A percentile compares a stretch with the other conserved stretches of the same genome.
Conservation (phyloP, 306 rosid genomes). For the Vicia sativa region DNA sequence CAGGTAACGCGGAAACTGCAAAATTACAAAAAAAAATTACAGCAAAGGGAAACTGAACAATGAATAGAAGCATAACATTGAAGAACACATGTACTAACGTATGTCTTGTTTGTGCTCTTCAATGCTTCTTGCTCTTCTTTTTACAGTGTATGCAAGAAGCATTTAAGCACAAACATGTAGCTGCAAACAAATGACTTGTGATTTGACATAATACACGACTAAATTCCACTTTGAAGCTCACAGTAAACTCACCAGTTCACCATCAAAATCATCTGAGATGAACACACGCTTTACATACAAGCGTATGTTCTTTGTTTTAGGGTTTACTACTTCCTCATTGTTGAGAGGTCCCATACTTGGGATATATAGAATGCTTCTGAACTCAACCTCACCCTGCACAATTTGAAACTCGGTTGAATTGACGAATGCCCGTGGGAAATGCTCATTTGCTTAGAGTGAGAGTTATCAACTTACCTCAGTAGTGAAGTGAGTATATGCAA, state of each 20-base stretch:
- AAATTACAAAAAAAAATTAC: slow-evolving; percentile 26
- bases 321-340: slow-evolving; percentile 89
- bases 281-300: slow-evolving; percentile 93
- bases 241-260: slow-evolving; percentile 82
- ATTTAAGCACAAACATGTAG: slow-evolving; percentile 3
- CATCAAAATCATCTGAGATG: slow-evolving; percentile 98
- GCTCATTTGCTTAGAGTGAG: not conserved
- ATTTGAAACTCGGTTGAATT: slow-evolving; percentile 36
- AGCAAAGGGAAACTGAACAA: not conserved
- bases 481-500: slow-evolving; percentile 86
- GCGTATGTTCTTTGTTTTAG: slow-evolving; percentile 93
- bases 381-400: slow-evolving; percentile 95
- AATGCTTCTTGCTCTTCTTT: slow-evolving; percentile 7
- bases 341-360: slow-evolving; percentile 98
- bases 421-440: not conserved
- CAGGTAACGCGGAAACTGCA: slow-evolving; percentile 96
- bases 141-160: slow-evolving; percentile 10
- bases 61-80: slow-evolving; percentile 10
- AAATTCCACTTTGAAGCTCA: slow-evolving; percentile 22
- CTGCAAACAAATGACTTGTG: slow-evolving; percentile 10
- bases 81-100: not conserved
- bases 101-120: slow-evolving; percentile 3
- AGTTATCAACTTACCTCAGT: slow-evolving; percentile 68
- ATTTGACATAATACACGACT: not conserved
- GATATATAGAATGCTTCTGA: slow-evolving; percentile 86